phyloP scores from a whole-genome alignment of 306 rosid genomes.

The Trifolium subterraneum region DNA sequence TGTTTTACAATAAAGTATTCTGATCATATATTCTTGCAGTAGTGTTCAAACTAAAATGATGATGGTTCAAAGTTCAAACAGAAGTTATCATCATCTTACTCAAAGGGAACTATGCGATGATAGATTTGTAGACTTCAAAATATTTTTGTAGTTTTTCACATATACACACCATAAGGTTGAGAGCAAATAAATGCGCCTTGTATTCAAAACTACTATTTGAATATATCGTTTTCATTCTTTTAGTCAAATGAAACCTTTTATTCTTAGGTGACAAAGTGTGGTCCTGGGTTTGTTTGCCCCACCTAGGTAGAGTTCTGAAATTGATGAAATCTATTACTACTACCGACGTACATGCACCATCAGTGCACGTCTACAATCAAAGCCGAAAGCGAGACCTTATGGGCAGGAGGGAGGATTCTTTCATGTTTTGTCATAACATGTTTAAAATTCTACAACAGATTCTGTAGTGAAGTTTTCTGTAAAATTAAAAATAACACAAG shows the following conservation, averaged over 20 bases:
- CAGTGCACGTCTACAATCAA: background rate
- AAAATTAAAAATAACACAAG: too few relatives aligned
- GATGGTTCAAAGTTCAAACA: background rate
- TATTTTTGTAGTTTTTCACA: background rate
- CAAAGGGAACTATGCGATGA: background rate
- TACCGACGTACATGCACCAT: background rate
- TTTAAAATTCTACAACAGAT: background rate
- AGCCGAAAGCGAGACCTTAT: too few relatives aligned
- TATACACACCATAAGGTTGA: background rate
- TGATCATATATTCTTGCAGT: background rate
- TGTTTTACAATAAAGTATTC: background rate
- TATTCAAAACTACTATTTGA: background rate
- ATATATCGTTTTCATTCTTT: background rate
- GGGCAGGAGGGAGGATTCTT: too few relatives aligned
- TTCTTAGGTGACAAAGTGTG: background rate
- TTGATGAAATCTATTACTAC: background rate
- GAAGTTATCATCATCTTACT: background rate
- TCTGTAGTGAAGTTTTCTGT: too few relatives aligned
- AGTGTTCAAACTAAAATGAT: background rate
- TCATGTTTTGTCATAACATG: background rate
- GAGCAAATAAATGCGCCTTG: background rate
- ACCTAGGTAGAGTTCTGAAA: background rate
- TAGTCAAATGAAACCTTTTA: background rate
- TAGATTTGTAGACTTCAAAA: background rate
- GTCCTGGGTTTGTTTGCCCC: background rate